Base-by-base conservation (phyloP, 768 basidiomycete species). In the Boletellus emodensis region DNA sequence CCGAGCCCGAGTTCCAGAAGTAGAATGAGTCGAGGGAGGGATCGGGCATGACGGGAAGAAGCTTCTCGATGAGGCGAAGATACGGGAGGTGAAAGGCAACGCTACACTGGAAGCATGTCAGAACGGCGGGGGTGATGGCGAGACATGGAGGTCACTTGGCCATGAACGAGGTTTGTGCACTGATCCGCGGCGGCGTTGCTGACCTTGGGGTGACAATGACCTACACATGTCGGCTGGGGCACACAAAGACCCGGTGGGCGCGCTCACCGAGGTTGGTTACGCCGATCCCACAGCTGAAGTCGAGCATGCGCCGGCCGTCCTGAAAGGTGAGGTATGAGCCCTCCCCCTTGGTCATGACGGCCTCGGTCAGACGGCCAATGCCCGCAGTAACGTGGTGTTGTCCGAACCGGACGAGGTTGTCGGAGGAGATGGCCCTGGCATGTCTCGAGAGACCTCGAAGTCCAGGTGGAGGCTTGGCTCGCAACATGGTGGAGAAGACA, bases 1-100 rank as follows among this genome's bases (percentile, higher is more conserved):
- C 95, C 1, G 91, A 85, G 3, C 95, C 95, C 2, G 93, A 94
- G 73, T 91, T 97, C 88, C 89, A 91, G 71, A 96, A 91, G 80
- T 94, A 96, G 78, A 97, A 97, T 22, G 90, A 90, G 66, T 95
- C 88, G 30, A 98, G 77, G 1, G 92, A 94, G 0, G 84, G 78
- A 70, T 94, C 73, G 2, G 94, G 94, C 93, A 98, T 94, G 51
- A 87, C 71, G 0, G 93, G 90, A 12, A 95, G 71, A 7, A 97
- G 78, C 48, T 79, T 80, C 66, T 95, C 81, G 61, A 97, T 87
- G 59, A 97, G 87, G 44, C 83, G 77, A 17, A 96, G 78, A 69
- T 95, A 93, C 0, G 93, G 90, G 55, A 79, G 82, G 59, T 90
- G 84, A 74, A 90, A 87, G 6, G 85, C 87, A 60, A 96, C 91